phyloP scores from a whole-genome alignment of 2,329 filamentous ascomycete genomes.

The Cladosporium sp. region DNA sequence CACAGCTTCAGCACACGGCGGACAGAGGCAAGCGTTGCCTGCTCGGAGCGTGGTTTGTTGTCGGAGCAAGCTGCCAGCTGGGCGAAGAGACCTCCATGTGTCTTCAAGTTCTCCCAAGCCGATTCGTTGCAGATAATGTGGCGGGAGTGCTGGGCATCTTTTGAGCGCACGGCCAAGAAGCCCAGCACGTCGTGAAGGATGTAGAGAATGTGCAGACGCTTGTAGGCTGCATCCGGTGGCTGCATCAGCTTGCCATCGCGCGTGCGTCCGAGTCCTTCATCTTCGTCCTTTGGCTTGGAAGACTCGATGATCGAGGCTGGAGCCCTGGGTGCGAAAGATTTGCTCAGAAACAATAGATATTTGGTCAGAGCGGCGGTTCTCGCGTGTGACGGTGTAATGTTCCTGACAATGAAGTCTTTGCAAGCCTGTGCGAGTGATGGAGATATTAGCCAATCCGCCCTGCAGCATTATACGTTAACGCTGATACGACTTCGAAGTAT shows the following conservation, averaged over 20 bases:
- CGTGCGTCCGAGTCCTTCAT: conserved; percentile 14
- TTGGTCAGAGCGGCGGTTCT: conserved; percentile 15
- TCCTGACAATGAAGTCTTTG: conserved; percentile 19
- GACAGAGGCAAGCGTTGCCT: background rate
- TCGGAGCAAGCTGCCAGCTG: conserved; percentile 13
- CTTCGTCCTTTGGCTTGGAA: conserved; percentile 10
- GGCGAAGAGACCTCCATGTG: conserved; percentile 4
- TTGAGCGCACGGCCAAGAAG: background rate
- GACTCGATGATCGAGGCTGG: conserved; percentile 2
- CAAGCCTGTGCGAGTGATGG: conserved; percentile 12
- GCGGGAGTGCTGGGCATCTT: background rate
- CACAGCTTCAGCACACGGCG: conserved; percentile 6
- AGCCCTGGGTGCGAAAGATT: conserved; percentile 12
- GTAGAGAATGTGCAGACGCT: conserved; percentile 21
- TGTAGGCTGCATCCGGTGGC: conserved; percentile 18
- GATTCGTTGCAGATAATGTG: background rate
- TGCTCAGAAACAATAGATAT: conserved; percentile 18
- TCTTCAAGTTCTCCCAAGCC: conserved; percentile 7
- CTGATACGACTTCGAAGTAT: too few species aligned
- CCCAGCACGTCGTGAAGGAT: conserved; percentile 19
- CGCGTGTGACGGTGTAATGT: conserved; percentile 15
- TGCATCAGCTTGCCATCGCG: conserved; percentile 16
- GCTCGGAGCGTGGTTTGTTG: background rate
- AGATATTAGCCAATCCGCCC: background rate
- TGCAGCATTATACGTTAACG: too few species aligned